These are phyloP conservation scores for Trichoderma sp. DNA, from an alignment of 2,329 filamentous ascomycete species.

Conservation along the genomic window DNA sequence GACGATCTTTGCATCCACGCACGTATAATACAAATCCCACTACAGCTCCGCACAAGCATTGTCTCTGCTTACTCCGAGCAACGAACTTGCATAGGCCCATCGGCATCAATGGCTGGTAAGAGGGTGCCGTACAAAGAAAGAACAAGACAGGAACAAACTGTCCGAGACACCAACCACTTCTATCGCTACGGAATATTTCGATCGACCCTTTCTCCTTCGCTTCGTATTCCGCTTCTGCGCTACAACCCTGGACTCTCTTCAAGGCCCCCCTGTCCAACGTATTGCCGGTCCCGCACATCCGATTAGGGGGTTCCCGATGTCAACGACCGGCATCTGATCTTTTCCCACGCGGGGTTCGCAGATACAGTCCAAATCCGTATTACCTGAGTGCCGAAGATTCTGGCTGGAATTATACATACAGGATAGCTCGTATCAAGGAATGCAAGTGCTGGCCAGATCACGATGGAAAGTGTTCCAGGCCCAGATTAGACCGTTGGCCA, in stretches of 20 bases:
- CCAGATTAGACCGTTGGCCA: not conserved
- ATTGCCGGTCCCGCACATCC: slow-evolving; percentile 5
- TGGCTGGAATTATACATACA: not conserved
- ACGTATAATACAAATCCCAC: not conserved
- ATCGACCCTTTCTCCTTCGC: slow-evolving; percentile 8
- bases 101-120: not conserved
- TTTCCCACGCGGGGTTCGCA: not conserved
- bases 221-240: not conserved
- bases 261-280: not conserved
- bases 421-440: not conserved
- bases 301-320: not conserved
- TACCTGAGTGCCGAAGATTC: not conserved
- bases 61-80: not conserved
- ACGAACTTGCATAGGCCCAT: not conserved
- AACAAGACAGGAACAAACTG: not conserved
- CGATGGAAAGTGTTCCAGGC: not conserved
- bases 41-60: not conserved
- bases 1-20: not conserved
- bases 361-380: not conserved
- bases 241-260: not conserved
- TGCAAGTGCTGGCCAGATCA: not conserved
- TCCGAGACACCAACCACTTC: not conserved
- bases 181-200: slow-evolving; percentile 14
- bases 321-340: not conserved
- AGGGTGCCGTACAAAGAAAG: not conserved